Conservation (phyloP, 2,329 filamentous ascomycete genomes). For the Alternaria ventricosa region DNA sequence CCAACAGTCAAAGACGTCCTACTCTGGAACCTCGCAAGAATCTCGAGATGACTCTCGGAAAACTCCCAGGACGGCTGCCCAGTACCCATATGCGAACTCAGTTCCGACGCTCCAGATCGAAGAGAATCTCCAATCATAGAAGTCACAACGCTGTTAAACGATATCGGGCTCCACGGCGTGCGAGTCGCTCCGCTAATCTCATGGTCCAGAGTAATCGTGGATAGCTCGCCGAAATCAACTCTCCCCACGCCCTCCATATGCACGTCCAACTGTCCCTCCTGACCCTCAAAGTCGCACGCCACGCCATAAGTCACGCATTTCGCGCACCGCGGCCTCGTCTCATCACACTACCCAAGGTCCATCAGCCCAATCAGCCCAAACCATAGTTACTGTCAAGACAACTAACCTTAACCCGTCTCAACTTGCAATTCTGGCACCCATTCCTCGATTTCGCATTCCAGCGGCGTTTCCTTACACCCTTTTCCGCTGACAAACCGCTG, state of each 20-base stretch:
- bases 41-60: slow-evolving; percentile 27
- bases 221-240: neutral
- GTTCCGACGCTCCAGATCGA: neutral
- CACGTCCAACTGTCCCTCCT: neutral
- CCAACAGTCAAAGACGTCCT: slow-evolving; percentile 54
- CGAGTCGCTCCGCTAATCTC: neutral
- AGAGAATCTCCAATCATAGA: slow-evolving; percentile 24
- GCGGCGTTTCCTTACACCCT: neutral
- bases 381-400: neutral
- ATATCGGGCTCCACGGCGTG: slow-evolving; percentile 13
- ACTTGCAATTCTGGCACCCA: slow-evolving; percentile 64
- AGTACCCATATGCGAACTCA: neutral
- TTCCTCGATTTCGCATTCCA: slow-evolving; percentile 59
- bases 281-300: slow-evolving; percentile 51
- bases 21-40: slow-evolving; percentile 53
- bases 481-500: neutral
- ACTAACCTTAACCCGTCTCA: slow-evolving; percentile 60
- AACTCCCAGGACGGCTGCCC: slow-evolving; percentile 21
- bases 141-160: slow-evolving; percentile 17
- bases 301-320: slow-evolving; percentile 58
- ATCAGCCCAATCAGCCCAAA: neutral
- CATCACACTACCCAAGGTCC: slow-evolving; percentile 58
- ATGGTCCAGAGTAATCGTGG: neutral
- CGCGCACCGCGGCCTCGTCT: slow-evolving; percentile 57
- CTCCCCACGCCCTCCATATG: neutral